A percentile compares a stretch with the other conserved stretches of the same genome.
Evolutionary conservation across 2,329 filamentous ascomycete species (phyloP).

Genomic region (Madurella fahalii): DNA sequence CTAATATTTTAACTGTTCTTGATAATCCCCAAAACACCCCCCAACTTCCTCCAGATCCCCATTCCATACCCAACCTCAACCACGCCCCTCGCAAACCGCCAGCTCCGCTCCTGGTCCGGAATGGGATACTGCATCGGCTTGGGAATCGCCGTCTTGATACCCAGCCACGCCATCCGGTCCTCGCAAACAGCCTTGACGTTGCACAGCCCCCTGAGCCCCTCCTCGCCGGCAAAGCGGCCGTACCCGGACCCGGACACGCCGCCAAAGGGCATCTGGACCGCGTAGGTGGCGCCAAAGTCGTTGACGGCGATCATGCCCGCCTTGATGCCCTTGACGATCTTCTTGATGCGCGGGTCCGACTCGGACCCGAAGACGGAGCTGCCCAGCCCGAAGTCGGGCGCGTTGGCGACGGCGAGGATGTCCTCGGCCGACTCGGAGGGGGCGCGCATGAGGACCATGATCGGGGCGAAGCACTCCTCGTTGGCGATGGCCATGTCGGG

Average conservation of each 20-base stretch:
- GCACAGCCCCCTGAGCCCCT: slow-evolving; percentile 79
- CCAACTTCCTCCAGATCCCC: slow-evolving; percentile 19
- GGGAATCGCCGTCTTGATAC: slow-evolving; percentile 73
- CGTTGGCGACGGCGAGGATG: slow-evolving; percentile 76
- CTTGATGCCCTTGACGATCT: slow-evolving; percentile 64
- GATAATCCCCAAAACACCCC: slow-evolving; percentile 27
- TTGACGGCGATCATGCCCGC: slow-evolving; percentile 93
- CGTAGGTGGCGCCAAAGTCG: slow-evolving; percentile 91
- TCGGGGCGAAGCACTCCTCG: slow-evolving; percentile 87
- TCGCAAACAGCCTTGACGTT: slow-evolving; percentile 84
- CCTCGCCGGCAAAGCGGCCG: slow-evolving; percentile 85
- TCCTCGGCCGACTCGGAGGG: slow-evolving; percentile 53
- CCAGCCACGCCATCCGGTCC: slow-evolving; percentile 62
- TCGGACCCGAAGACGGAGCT: slow-evolving; percentile 80
- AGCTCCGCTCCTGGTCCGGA: slow-evolving; percentile 56
- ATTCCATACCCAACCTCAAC: slow-evolving; percentile 58
- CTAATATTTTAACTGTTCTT: slow-evolving; percentile 23
- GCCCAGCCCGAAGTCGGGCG: slow-evolving; percentile 79
- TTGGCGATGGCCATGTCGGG: slow-evolving; percentile 81
- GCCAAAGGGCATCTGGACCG: slow-evolving; percentile 91
- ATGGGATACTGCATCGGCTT: slow-evolving; percentile 79
- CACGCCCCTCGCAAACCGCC: slow-evolving; percentile 59
- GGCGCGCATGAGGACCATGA: slow-evolving; percentile 81
- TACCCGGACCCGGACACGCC: slow-evolving; percentile 88
- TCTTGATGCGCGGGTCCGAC: slow-evolving; percentile 53